phyloP scores from a whole-genome alignment of 1,284 basidiomycete genomes.

The Schizophyllum amplum region DNA sequence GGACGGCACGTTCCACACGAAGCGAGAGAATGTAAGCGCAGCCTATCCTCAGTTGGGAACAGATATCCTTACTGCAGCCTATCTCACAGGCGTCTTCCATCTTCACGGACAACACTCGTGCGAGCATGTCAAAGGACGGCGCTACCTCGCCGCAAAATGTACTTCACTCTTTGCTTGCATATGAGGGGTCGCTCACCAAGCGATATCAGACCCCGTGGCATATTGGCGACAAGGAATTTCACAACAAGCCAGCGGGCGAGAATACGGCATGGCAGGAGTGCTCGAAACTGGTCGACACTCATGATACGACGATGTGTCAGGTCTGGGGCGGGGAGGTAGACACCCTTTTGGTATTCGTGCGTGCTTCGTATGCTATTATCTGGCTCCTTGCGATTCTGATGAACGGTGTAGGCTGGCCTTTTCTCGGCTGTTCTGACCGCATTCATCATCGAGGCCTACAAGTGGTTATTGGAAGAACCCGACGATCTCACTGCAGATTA shows the following conservation, averaged over 20 bases:
- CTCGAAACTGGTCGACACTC: background rate
- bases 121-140: too few species aligned
- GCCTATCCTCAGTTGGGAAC: too few species aligned
- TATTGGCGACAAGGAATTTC: background rate
- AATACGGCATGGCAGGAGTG: background rate
- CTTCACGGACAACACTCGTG: too few species aligned
- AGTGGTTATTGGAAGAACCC: conserved; percentile 2
- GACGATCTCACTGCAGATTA: background rate
- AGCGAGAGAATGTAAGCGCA: too few species aligned
- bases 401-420: background rate
- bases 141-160: too few species aligned
- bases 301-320: background rate
- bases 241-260: background rate
- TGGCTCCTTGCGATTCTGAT: too few species aligned
- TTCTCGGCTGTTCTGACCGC: conserved; percentile 6
- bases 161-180: too few species aligned
- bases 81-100: too few species aligned
- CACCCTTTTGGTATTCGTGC: background rate
- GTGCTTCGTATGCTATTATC: background rate
- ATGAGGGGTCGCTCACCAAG: too few species aligned
- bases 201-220: background rate
- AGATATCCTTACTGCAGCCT: too few species aligned
- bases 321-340: background rate
- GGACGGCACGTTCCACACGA: too few species aligned
- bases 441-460: conserved; percentile 5